Percentiles rank a stretch among this genome's conserved stretches.
These are phyloP conservation scores for Kodamaea ohmeri DNA, from an alignment of 1,139 yeast species.

Conservation along the genomic window DNA sequence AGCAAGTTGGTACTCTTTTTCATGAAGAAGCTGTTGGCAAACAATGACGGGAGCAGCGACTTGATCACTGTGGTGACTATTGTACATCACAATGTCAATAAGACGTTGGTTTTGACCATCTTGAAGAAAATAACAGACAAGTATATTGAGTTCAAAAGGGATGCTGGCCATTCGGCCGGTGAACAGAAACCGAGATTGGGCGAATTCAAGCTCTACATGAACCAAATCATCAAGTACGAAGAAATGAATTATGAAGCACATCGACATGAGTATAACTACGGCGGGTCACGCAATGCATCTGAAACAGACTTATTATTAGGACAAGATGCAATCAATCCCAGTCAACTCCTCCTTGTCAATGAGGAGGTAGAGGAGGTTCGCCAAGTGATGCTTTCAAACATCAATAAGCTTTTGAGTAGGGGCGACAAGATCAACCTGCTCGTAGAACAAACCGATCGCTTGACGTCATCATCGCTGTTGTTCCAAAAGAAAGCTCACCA, in stretches of 20 bases:
- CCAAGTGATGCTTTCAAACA: slow-evolving; percentile 65
- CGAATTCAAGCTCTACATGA: slow-evolving; percentile 52
- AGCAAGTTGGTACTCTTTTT: slow-evolving; percentile 44
- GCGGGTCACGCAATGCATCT: slow-evolving; percentile 14
- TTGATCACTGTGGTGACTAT: slow-evolving; percentile 49
- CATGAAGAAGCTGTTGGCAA: slow-evolving; percentile 44
- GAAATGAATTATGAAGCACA: slow-evolving; percentile 45
- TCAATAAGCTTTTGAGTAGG: slow-evolving; percentile 66
- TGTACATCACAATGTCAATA: slow-evolving; percentile 43
- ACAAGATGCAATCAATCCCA: slow-evolving; percentile 32
- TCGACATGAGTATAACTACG: slow-evolving; percentile 35
- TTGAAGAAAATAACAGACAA: slow-evolving; percentile 51
- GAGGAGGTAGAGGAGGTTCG: slow-evolving; percentile 55
- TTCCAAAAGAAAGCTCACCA: slow-evolving; percentile 71
- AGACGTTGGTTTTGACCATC: slow-evolving; percentile 44
- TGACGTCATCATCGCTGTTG: slow-evolving; percentile 65
- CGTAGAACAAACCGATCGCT: slow-evolving; percentile 77
- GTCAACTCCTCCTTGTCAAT: slow-evolving; percentile 39
- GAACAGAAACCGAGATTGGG: slow-evolving; percentile 29
- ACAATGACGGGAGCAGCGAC: slow-evolving; percentile 47
- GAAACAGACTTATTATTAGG: slow-evolving; percentile 15
- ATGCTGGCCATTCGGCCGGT: slow-evolving; percentile 13
- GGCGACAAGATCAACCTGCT: slow-evolving; percentile 75
- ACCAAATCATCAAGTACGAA: slow-evolving; percentile 49
- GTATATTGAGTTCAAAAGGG: slow-evolving; percentile 42